Evolutionary conservation across 2,329 filamentous ascomycete species (phyloP).

Genomic region (Plectosphaerella sp.): DNA sequence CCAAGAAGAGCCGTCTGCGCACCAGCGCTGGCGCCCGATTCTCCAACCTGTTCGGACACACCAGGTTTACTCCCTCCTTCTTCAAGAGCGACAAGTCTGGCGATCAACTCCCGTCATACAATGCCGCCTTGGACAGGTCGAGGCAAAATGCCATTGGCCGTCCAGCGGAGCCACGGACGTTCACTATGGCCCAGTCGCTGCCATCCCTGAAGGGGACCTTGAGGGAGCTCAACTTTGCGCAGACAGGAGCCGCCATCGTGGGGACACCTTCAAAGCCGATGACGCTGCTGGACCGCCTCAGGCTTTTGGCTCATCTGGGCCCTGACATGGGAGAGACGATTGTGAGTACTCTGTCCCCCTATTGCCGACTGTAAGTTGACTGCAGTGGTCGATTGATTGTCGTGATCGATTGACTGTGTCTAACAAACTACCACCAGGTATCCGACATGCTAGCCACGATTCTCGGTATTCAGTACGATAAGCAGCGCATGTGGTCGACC

Average conservation of each 20-base stretch:
- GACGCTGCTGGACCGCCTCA: conserved; percentile 4
- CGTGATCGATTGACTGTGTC: neutral
- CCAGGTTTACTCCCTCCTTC: conserved; percentile 2
- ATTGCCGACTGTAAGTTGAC: too few relatives aligned
- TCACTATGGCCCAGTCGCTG: neutral
- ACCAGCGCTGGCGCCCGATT: neutral
- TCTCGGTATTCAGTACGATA: conserved; percentile 4
- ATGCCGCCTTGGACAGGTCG: conserved; percentile 2
- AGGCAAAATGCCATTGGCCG: neutral
- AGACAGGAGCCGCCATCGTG: conserved; percentile 1
- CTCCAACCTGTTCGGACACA: conserved; percentile 1
- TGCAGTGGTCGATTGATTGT: neutral
- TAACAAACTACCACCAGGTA: conserved; percentile 1
- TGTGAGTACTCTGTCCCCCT: neutral
- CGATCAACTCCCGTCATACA: conserved; percentile 3
- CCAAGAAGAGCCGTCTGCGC: neutral
- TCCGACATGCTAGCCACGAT: conserved; percentile 4
- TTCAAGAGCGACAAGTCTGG: neutral
- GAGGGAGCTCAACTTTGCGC: conserved; percentile 3
- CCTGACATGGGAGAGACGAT: conserved; percentile 4
- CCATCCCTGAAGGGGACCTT: neutral
- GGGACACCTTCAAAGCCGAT: neutral
- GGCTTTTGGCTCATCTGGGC: neutral
- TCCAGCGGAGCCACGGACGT: neutral
- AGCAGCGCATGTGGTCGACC: conserved; percentile 1